Base-by-base conservation (phyloP, 108 stramenopile species). In the Fragilaria crotonensis region DNA sequence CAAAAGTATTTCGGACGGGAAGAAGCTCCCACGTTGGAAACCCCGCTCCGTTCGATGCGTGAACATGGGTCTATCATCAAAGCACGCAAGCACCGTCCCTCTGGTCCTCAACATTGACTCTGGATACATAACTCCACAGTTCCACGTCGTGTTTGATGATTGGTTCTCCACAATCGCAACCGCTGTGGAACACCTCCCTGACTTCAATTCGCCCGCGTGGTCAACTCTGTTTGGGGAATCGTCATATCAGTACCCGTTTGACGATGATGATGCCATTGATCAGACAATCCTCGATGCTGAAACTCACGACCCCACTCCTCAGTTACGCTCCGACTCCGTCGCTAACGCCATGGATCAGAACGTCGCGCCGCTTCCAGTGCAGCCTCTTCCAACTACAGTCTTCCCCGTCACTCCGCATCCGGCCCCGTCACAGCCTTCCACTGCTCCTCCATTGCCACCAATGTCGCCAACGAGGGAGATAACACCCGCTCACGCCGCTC, bases 1-100 rank as follows among this genome's bases (percentile, higher is more conserved):
- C 36, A 62, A 62, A 0, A 60, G 20, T 9, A 57, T 76, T 19
- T 17, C 45, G 7, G 66, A 67, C 50, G 66, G 66, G 0, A 57
- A 71, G 19, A 76, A 71, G 52, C 22, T 76, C 25, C 70, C 70
- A 0, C 54, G 62, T 20, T 76, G 54, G 60, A 25, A 62, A 4
- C 52, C 52, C n/a, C 59, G 67, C 0, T 64, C 71, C 4, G 28
- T 20, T 28, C 54, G 63, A 20, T 45, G 61, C 1, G 51, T 73
- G 48, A 73, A 54, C 50, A 36, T 73, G 36, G 69, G 77, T 0
- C 59, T 63, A 48, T 68, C 59, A 3, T 4, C 59, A 1, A 32
- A 49, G 0, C 63, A 64, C 33, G 58, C 73, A 19, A 64, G 57
- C 5, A 44, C 33, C 4, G 68, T 68, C 0, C 67, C 67, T 1